These are phyloP conservation scores for Tetradesmus lagerheimii DNA, from an alignment of 139 green algal species.

Conservation along the genomic window DNA sequence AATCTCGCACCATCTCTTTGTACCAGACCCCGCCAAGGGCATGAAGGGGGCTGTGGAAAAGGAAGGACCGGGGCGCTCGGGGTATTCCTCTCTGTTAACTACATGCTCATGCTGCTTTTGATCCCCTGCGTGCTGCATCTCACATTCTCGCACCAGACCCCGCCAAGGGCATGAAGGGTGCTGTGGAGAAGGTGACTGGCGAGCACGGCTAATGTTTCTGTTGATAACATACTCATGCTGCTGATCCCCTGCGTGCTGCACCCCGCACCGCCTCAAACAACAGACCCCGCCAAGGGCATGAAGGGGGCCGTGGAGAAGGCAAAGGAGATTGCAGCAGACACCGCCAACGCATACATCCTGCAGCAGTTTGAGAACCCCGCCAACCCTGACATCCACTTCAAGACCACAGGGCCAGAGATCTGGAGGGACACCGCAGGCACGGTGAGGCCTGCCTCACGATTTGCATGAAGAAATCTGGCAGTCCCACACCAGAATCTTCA, in stretches of 20 bases:
- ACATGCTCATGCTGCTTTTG: background rate
- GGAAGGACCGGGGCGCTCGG: too few species aligned
- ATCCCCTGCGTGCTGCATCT: too few species aligned
- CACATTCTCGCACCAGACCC: conserved; percentile 65
- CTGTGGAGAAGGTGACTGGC: too few species aligned
- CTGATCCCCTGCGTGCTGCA: background rate
- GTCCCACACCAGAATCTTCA: too few species aligned
- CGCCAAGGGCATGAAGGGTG: conserved; percentile 85
- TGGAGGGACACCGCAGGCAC: conserved; percentile 87
- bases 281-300: conserved; percentile 93
- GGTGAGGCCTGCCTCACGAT: conserved; percentile 74
- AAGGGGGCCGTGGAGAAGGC: conserved; percentile 90
- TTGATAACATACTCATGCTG: background rate
- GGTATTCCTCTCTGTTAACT: too few species aligned
- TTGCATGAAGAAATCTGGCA: background rate
- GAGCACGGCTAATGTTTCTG: background rate
- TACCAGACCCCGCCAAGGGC: too few species aligned
- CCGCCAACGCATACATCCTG: conserved; percentile 80
- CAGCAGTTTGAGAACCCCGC: conserved; percentile 97
- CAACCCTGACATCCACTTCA: conserved; percentile 86
- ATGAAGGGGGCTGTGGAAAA: too few species aligned
- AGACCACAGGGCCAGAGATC: conserved; percentile 83
- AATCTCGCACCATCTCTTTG: too few species aligned
- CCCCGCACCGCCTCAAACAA: background rate
- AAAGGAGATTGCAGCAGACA: conserved; percentile 84